Base-by-base conservation (phyloP, 2,329 filamentous ascomycete species). In the Scedosporium aurantiacum region DNA sequence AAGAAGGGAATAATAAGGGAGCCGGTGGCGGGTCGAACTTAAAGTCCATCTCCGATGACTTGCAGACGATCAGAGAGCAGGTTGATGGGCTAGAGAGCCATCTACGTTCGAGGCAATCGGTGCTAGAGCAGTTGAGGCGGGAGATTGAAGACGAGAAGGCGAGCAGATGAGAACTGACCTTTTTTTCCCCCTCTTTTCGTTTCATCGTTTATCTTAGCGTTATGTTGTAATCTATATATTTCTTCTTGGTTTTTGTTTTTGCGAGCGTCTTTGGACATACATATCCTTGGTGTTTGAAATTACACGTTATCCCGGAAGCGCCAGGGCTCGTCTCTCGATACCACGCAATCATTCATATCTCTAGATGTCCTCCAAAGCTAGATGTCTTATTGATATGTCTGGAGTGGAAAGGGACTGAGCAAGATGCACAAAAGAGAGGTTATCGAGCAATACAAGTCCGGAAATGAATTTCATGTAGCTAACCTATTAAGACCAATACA, bases 1-100 rank as follows among this genome's bases (percentile, higher is more conserved):
- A 94, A 74, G 82, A 85, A 65, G 89, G 88, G 32, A 81, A 83
- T 61, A 86, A 83, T 65, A 87, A 81, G 76, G 84, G 78, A 59
- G 85, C 86, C 69, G 83, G 82, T 6, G 91, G 90, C 0, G 84
- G 87, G 64, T 52, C 45, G 8, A 83, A 82, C 64, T 72, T 97
- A 63, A 88, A 91, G 74, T 85, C 86, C 43, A 85, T 97, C 50
- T 79, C 84, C 62, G 92, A 96, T 43, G 94, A 99, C 74, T 82
- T 99, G 71, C 83, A 88, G 68, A 89, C 90, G 55, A 90, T 99
- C n/a, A 87, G 84, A 69, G 93, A 97, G 75, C 93, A 99, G 78
- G 87, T 99, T 2, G 91, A 97, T 66, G 91, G 92, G 0, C 73
- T 99, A 66, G 91, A 96, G 77, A 76, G 79, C 64, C 94, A 99